Evolutionary conservation across 805 yeast genomes (phyloP), one percentile per base, ranked within the genome.

Genomic region (Nakazawaea wyomingensis): DNA sequence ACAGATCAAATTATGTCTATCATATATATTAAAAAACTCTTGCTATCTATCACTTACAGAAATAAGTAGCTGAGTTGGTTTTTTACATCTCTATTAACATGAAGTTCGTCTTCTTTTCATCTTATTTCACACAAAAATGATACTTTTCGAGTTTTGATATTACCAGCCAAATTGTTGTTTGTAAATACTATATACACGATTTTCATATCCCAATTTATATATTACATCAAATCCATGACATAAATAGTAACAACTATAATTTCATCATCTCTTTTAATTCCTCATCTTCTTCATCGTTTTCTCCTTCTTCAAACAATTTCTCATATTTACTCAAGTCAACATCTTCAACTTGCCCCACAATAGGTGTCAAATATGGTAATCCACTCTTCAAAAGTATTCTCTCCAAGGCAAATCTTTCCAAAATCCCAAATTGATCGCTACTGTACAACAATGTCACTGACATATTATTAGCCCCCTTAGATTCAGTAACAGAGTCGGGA

Each of bases 361-460:
- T n/a, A 8, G 47, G 47, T 3, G 22, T 22, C 10, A 42, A 19
- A 4, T 14, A 19, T 10, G 31, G 29, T 10, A 41, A 19, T 9
- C 48, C 50, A 24, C 24, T 17, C 30, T 42, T 48, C 21, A 61
- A 39, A 14, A 55, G 48, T 13, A 56, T 42, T 37, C 68, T 54
- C 38, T 58, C 62, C 5, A 63, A 41, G 19, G 55, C 56, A 39
- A 54, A 55, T 43, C 68, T 51, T 34, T 64, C 69, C 33, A 50
- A 38, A 30, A 42, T 29, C 2, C 52, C 59, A 40, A 61, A 53
- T 43, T 57, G 62, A 0, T 48, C 41, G 18, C 48, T 44, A 0
- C 59, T 30, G 17, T 43, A 43, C n/a, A 43, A 28, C 13, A 43
- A 10, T 6, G 36, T 21, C 2, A 37, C 18, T 11, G 31, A 28